These are phyloP conservation scores for Coemansia sp. DNA, from an alignment of 192 early-diverging fungal species.

Conservation along the genomic window DNA sequence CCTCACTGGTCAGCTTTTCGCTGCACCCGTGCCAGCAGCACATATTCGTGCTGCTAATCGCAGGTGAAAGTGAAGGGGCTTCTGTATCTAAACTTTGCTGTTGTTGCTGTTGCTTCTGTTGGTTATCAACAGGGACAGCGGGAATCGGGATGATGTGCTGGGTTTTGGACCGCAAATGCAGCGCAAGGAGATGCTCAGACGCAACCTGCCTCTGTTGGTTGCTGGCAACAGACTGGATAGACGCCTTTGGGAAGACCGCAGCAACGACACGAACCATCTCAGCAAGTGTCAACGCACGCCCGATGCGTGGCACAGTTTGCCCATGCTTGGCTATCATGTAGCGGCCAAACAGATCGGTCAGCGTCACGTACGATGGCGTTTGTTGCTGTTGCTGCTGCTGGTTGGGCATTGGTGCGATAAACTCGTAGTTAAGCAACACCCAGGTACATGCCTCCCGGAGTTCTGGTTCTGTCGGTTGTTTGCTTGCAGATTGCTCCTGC, in stretches of 20 bases:
- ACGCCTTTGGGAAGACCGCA: constrained; percentile 46
- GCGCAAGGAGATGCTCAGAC: constrained; percentile 20
- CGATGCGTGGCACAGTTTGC: constrained; percentile 48
- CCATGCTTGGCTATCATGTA: constrained; percentile 50
- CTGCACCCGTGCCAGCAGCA: constrained; percentile 41
- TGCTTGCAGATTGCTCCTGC: not conserved
- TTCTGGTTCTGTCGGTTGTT: constrained; percentile 51
- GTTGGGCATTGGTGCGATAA: constrained; percentile 5
- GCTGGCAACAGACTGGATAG: constrained; percentile 16
- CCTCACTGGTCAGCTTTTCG: constrained; percentile 25
- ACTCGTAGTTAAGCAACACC: constrained; percentile 55
- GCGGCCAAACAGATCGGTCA: constrained; percentile 35
- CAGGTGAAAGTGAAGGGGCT: not conserved
- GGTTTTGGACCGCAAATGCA: constrained; percentile 25
- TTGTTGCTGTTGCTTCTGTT: constrained; percentile 2
- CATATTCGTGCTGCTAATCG: not conserved
- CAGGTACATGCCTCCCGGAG: constrained; percentile 56
- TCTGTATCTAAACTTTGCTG: not conserved
- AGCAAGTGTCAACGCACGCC: constrained; percentile 32
- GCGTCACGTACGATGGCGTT: constrained; percentile 11
- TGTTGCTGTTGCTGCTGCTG: constrained; percentile 17
- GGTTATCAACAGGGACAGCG: constrained; percentile 15
- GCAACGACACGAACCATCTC: constrained; percentile 52
- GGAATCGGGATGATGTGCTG: constrained; percentile 41
- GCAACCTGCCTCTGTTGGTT: not conserved